Evolutionary conservation across 2,329 filamentous ascomycete species (phyloP).

Genomic region (Xylaria sp.): DNA sequence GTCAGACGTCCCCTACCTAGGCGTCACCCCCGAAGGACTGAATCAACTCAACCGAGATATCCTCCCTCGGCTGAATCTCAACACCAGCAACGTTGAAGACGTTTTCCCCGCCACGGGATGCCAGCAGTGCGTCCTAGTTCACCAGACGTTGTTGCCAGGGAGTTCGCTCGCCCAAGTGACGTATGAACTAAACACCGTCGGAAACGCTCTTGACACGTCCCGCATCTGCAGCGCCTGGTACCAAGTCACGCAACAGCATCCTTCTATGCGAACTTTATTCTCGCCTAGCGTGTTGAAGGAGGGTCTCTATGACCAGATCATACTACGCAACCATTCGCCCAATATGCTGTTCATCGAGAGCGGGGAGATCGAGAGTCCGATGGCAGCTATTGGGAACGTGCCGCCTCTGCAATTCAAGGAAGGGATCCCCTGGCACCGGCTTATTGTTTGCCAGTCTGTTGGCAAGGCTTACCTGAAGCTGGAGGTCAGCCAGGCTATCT

Average conservation of each 20-base stretch:
- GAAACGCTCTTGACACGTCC: slow-evolving; percentile 55
- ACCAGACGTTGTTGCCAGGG: slow-evolving; percentile 56
- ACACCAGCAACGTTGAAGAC: slow-evolving; percentile 60
- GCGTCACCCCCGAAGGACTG: slow-evolving; percentile 60
- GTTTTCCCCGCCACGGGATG: slow-evolving; percentile 60
- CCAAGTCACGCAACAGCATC: slow-evolving; percentile 58
- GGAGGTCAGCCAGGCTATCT: slow-evolving; percentile 63
- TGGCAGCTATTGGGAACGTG: slow-evolving; percentile 55
- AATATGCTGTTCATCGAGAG: slow-evolving; percentile 66
- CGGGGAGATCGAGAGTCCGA: slow-evolving; percentile 52
- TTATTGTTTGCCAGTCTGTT: slow-evolving; percentile 61
- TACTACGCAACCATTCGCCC: slow-evolving; percentile 60
- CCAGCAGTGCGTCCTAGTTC: slow-evolving; percentile 63
- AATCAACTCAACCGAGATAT: slow-evolving; percentile 57
- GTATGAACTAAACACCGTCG: slow-evolving; percentile 59
- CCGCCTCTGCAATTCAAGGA: slow-evolving; percentile 55
- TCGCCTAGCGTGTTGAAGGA: slow-evolving; percentile 61
- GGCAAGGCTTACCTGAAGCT: slow-evolving; percentile 60
- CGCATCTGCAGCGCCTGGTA: slow-evolving; percentile 64
- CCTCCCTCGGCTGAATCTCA: slow-evolving; percentile 56
- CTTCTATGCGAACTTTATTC: slow-evolving; percentile 63
- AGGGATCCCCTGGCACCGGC: slow-evolving; percentile 60
- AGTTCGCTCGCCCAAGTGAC: slow-evolving; percentile 59
- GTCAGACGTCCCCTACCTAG: slow-evolving; percentile 61
- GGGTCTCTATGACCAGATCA: slow-evolving; percentile 62